These are phyloP conservation scores for Fusarium aywerte DNA, from an alignment of 2,329 filamentous ascomycete species.

Conservation along the genomic window DNA sequence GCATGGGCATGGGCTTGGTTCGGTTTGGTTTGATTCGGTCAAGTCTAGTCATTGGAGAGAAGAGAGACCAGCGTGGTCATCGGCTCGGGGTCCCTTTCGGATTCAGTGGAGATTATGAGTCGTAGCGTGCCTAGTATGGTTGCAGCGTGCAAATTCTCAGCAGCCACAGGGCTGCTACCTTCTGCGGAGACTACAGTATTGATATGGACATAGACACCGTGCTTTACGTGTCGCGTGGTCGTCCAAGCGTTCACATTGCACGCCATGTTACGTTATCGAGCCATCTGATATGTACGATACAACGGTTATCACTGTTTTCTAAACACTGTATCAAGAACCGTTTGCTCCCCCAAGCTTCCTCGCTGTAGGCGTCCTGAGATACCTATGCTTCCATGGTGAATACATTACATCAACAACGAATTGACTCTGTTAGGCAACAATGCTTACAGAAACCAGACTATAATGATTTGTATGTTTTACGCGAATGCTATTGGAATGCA, in stretches of 20 bases:
- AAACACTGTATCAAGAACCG: constrained; percentile 22
- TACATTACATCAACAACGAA: not conserved
- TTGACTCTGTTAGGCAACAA: not conserved
- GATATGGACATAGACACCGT: not conserved
- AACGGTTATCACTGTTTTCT: constrained; percentile 11
- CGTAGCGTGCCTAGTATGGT: constrained; percentile 3
- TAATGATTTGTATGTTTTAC: too few species aligned
- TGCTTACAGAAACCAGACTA: too few species aligned
- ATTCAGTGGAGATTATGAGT: constrained; percentile 22
- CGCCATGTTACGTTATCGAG: constrained; percentile 3
- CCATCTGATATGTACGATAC: constrained; percentile 1
- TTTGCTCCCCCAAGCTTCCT: constrained; percentile 4
- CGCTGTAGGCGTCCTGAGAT: not conserved
- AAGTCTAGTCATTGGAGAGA: not conserved
- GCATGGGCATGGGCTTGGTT: constrained; percentile 41
- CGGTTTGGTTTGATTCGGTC: constrained; percentile 1
- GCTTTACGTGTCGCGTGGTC: constrained; percentile 3
- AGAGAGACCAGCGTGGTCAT: constrained; percentile 28
- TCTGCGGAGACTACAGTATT: constrained; percentile 11
- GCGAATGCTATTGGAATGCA: constrained; percentile 16
- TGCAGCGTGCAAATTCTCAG: constrained; percentile 19
- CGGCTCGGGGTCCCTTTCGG: constrained; percentile 1
- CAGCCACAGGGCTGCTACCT: constrained; percentile 20
- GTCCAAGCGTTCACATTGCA: not conserved
- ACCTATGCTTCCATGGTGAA: not conserved